Percentiles rank a stretch among this genome's conserved stretches.
Evolutionary conservation across 805 yeast species (phyloP).

Genomic region (Zygoascus ofunaensis): DNA sequence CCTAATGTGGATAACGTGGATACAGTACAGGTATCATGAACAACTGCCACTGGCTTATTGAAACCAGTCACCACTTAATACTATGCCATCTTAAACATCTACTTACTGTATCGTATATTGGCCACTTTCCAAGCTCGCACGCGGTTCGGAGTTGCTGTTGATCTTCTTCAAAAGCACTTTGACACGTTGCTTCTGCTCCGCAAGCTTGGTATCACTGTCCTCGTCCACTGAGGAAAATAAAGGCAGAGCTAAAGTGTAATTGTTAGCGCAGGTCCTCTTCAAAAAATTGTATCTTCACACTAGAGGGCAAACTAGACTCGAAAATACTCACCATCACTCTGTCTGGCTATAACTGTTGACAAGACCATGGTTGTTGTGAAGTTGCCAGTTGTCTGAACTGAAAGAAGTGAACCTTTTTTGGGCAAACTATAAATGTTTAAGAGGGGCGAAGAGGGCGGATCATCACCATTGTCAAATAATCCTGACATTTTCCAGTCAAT

Average conservation of each 20-base stretch:
- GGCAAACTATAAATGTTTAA: too few relatives aligned
- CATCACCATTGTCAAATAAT: too few relatives aligned
- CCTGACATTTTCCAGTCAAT: too few relatives aligned
- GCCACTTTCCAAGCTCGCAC: constrained; percentile 78
- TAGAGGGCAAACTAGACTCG: background rate
- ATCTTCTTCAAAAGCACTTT: constrained; percentile 68
- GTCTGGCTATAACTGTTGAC: constrained; percentile 27
- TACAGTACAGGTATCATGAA: too few relatives aligned
- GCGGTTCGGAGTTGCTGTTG: constrained; percentile 68
- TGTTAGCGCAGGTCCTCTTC: background rate
- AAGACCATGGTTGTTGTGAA: constrained; percentile 27
- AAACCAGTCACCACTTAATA: background rate
- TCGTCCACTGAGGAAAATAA: constrained; percentile 86
- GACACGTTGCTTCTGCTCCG: constrained; percentile 76
- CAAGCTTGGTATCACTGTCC: constrained; percentile 48
- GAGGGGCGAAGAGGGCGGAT: too few relatives aligned
- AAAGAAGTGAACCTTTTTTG: too few relatives aligned
- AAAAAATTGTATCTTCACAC: too few relatives aligned
- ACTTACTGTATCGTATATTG: constrained; percentile 51
- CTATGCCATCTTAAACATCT: background rate
- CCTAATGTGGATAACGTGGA: too few relatives aligned
- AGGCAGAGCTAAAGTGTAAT: constrained; percentile 74
- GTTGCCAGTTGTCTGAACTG: too few relatives aligned
- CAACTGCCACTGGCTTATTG: too few relatives aligned
- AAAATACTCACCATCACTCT: constrained; percentile 19